These are phyloP conservation scores for Rubus parviflorus DNA, from an alignment of 306 rosid species.

Conservation along the genomic window DNA sequence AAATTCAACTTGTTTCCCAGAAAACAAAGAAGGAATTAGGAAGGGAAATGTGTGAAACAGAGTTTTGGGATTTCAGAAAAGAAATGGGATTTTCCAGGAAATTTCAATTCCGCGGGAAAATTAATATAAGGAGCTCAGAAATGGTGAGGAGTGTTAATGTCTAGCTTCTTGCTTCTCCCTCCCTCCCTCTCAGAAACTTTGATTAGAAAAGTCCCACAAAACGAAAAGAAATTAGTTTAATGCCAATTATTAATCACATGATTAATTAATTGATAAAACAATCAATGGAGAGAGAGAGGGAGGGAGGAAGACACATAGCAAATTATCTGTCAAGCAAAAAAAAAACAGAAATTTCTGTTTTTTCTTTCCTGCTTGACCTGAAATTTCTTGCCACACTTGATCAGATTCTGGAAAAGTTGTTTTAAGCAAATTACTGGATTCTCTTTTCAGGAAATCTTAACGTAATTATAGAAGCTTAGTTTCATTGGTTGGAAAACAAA, in stretches of 20 bases:
- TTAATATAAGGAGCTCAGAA: neutral
- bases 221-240: neutral
- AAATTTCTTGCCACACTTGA: conserved; percentile 2
- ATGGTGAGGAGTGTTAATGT: conserved; percentile 4
- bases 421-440: neutral
- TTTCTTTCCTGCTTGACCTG: neutral
- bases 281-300: neutral
- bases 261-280: neutral
- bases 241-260: neutral
- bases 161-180: conserved; percentile 9
- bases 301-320: neutral
- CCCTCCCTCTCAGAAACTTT: conserved; percentile 34
- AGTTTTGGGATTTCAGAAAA: neutral
- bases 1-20: conserved; percentile 27
- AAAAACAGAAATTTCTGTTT: neutral
- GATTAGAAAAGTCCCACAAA: conserved; percentile 1
- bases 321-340: conserved; percentile 9
- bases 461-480: neutral
- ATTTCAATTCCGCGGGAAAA: conserved; percentile 53
- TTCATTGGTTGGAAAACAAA: neutral
- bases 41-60: neutral
- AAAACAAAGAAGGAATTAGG: neutral
- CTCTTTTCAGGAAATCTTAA: neutral
- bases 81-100: neutral
- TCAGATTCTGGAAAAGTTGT: neutral